These are phyloP conservation scores for Nematocida sp. DNA, from an alignment of 371 early-diverging fungal genomes.

Conservation along the genomic window DNA sequence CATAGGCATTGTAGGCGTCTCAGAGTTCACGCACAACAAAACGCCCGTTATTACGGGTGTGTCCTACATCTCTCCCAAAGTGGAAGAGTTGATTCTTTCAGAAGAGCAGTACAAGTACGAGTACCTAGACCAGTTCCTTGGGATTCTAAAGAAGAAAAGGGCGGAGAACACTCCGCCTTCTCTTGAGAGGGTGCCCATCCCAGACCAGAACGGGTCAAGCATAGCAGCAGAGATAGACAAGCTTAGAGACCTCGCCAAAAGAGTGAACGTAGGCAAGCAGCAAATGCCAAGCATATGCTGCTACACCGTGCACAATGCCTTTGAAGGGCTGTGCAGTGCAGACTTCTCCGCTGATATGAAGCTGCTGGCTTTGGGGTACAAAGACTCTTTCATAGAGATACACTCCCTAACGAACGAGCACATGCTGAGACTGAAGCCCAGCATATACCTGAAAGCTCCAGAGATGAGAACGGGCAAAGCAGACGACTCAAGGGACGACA, in stretches of 20 bases:
- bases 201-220: conserved; percentile 53
- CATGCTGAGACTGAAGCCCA: conserved; percentile 59
- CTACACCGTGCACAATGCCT: conserved; percentile 91
- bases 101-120: conserved; percentile 72
- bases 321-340: conserved; percentile 66
- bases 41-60: conserved; percentile 53
- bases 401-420: conserved; percentile 62
- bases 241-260: conserved; percentile 75
- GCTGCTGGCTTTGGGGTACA: conserved; percentile 64
- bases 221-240: conserved; percentile 66
- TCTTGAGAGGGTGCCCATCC: conserved; percentile 29
- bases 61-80: conserved; percentile 57
- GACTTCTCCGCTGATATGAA: conserved; percentile 61
- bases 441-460: conserved; percentile 56
- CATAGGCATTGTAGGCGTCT: conserved; percentile 52
- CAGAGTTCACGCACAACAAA: conserved; percentile 51
- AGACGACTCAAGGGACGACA: conserved; percentile 62
- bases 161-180: conserved; percentile 45
- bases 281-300: conserved; percentile 83
- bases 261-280: conserved; percentile 70
- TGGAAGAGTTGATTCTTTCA: conserved; percentile 67
- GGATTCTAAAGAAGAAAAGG: conserved; percentile 66
- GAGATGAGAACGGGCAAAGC: conserved; percentile 53
- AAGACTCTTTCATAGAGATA: conserved; percentile 63
- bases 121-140: conserved; percentile 71